phyloP scores from a whole-genome alignment of 163 green algal genomes.

The Scenedesmus sp. region DNA sequence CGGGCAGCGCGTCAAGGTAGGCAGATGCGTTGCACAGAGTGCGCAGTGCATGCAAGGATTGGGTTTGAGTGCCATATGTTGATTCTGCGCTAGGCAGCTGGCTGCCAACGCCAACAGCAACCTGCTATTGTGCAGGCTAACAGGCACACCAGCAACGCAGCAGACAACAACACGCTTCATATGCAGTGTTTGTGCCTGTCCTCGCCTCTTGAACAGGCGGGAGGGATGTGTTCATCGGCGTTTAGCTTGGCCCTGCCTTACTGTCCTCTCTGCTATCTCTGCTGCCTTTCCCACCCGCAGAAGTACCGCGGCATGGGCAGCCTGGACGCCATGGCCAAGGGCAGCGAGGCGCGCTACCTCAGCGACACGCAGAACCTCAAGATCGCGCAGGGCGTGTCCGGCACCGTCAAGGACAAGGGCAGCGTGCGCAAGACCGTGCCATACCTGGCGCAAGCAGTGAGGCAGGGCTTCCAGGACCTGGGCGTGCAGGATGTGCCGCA shows the following conservation, averaged over 20 bases:
- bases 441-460: conserved; percentile 86
- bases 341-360: conserved; percentile 90
- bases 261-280: background rate
- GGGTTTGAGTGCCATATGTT: background rate
- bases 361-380: conserved; percentile 88
- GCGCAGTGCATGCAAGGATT: background rate
- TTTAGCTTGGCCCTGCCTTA: background rate
- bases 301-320: conserved; percentile 95
- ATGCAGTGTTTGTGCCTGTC: background rate
- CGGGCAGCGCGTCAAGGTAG: conserved; percentile 84
- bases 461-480: conserved; percentile 95
- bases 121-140: background rate
- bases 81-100: background rate
- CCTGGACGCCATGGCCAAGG: conserved; percentile 98
- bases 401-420: conserved; percentile 95
- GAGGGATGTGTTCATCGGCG: background rate
- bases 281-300: conserved; percentile 60
- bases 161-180: background rate
- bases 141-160: background rate
- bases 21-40: background rate
- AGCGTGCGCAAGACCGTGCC: conserved; percentile 80
- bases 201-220: background rate
- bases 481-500: conserved; percentile 74
- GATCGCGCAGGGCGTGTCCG: conserved; percentile 93
- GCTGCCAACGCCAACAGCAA: background rate